Percentiles rank a stretch among this genome's conserved stretches.
phyloP scores from a whole-genome alignment of 106 monocot genomes.

The Amphibolis antarctica region DNA sequence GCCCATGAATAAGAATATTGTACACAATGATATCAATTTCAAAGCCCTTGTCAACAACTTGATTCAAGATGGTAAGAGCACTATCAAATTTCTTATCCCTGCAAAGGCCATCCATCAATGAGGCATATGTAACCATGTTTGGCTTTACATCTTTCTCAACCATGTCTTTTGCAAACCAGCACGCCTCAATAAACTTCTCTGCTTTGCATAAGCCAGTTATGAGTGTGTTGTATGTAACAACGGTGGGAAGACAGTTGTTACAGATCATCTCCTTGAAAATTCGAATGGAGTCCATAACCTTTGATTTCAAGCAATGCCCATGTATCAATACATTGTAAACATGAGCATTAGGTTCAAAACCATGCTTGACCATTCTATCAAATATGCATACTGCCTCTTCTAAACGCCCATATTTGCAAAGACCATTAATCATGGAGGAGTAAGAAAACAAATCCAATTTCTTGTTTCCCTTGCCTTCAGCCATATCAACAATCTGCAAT shows the following conservation, averaged over 20 bases:
- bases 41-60: constrained; percentile 33
- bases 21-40: constrained; percentile 44
- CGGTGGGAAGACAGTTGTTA: constrained; percentile 35
- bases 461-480: constrained; percentile 13
- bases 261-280: constrained; percentile 38
- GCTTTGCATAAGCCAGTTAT: constrained; percentile 67
- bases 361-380: constrained; percentile 39
- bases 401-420: constrained; percentile 46
- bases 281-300: constrained; percentile 17
- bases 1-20: constrained; percentile 78
- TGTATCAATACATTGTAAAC: constrained; percentile 60
- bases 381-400: constrained; percentile 50
- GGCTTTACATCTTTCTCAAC: constrained; percentile 65
- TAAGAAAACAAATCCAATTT: constrained; percentile 60
- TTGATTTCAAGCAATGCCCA: constrained; percentile 42
- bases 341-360: constrained; percentile 46
- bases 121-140: constrained; percentile 59
- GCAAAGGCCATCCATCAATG: constrained; percentile 74
- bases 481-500: constrained; percentile 40
- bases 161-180: constrained; percentile 65
- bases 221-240: constrained; percentile 77
- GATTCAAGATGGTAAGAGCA: constrained; percentile 60
- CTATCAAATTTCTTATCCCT: constrained; percentile 55
- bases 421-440: constrained; percentile 64
- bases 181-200: constrained; percentile 56